These are phyloP conservation scores for Penicillium tannophilum DNA, from an alignment of 495 filamentous ascomycete genomes.

Conservation along the genomic window DNA sequence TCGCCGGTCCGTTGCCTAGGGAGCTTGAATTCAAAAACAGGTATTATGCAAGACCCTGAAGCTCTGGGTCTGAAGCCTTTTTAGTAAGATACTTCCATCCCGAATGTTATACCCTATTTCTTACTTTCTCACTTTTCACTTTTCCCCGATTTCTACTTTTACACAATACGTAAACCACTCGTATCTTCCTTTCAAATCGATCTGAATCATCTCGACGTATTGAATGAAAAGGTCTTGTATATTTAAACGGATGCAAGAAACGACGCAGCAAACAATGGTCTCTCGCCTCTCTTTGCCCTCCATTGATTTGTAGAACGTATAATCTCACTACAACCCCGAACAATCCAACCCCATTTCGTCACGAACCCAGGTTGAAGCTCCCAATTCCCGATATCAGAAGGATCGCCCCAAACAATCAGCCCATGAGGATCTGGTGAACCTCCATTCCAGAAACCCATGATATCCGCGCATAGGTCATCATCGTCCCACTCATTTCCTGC, in stretches of 20 bases:
- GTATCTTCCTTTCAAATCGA: too few species aligned
- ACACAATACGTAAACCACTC: too few species aligned
- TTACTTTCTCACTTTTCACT: too few species aligned
- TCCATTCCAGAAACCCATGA: not conserved
- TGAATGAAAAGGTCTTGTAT: not conserved
- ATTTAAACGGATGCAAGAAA: not conserved
- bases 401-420: not conserved
- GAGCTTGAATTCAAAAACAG: too few species aligned
- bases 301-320: not conserved
- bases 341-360: not conserved
- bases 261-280: not conserved
- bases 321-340: not conserved
- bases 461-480: not conserved
- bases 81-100: too few species aligned
- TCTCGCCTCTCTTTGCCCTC: not conserved
- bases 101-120: too few species aligned
- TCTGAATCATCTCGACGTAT: too few species aligned
- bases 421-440: not conserved
- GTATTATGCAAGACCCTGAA: too few species aligned
- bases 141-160: too few species aligned
- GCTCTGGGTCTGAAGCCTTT: too few species aligned
- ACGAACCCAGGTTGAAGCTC: not conserved
- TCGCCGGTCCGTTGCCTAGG: too few species aligned
- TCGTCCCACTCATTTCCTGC: not conserved
- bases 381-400: not conserved